Evolutionary conservation across 345 rosid genomes (phyloP).

Genomic region (Microthlaspi erraticum): DNA sequence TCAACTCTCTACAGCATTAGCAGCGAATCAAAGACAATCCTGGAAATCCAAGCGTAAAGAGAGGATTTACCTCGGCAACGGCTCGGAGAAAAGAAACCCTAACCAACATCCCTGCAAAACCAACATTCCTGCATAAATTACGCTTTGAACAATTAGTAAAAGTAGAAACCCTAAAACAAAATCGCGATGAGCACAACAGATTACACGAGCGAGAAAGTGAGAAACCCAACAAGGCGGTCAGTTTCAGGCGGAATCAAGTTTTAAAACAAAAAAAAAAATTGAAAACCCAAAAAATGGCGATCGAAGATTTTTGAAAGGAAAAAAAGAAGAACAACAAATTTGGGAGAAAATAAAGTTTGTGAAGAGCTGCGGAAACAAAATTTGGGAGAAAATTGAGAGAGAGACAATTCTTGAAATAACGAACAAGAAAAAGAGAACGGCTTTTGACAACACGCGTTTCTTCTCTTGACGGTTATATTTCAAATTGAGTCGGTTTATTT

Average conservation of each 20-base stretch:
- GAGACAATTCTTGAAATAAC: background rate
- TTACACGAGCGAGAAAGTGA: background rate
- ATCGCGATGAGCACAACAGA: background rate
- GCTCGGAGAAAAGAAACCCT: background rate
- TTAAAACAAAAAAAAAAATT: background rate
- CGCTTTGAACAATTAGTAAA: background rate
- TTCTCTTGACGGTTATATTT: background rate
- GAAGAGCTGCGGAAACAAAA: background rate
- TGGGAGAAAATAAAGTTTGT: background rate
- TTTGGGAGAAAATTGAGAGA: background rate
- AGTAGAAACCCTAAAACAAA: background rate
- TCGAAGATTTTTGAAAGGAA: background rate
- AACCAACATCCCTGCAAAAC: background rate
- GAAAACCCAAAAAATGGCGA: background rate
- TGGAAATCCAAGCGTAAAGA: too few relatives aligned
- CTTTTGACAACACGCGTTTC: background rate
- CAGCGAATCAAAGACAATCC: too few relatives aligned
- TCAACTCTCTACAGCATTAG: too few relatives aligned
- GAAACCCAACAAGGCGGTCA: background rate
- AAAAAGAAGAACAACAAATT: background rate
- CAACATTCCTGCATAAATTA: too few relatives aligned
- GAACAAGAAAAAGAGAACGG: background rate
- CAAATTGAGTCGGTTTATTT: too few relatives aligned
- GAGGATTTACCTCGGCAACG: too few relatives aligned
- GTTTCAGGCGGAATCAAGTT: background rate